phyloP scores from a whole-genome alignment of 2,329 filamentous ascomycete genomes.

The Sporothrix pallida region DNA sequence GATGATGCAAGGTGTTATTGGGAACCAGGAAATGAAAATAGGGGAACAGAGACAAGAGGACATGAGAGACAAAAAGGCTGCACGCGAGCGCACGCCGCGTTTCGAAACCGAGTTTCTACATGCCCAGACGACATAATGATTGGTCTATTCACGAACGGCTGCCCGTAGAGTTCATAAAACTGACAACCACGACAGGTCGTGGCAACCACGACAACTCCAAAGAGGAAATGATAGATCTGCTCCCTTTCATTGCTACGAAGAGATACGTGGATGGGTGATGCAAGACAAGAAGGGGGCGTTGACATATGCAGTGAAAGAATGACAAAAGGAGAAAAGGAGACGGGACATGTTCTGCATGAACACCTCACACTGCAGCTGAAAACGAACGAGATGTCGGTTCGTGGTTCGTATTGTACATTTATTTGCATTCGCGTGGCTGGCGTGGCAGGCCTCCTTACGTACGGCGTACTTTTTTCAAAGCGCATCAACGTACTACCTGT shows the following conservation, averaged over 20 bases:
- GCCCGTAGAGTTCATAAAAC: background rate
- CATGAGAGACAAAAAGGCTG: background rate
- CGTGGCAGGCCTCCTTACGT: conserved; percentile 1
- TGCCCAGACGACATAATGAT: background rate
- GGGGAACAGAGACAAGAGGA: background rate
- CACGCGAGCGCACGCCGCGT: background rate
- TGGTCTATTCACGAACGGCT: background rate
- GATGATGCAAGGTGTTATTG: background rate
- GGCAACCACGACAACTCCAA: background rate
- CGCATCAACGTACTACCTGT: too few relatives aligned
- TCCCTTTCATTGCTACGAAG: background rate
- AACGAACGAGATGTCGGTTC: background rate
- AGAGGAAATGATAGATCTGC: background rate
- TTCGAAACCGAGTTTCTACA: background rate
- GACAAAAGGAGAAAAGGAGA: background rate
- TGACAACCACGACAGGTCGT: background rate
- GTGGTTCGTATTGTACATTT: conserved; percentile 1
- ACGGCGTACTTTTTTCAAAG: background rate
- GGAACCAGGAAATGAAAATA: too few relatives aligned
- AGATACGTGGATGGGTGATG: background rate
- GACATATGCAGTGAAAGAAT: background rate
- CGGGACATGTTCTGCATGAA: background rate
- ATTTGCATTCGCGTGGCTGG: background rate
- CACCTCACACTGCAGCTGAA: conserved; percentile 25
- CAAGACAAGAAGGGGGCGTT: background rate